Evolutionary conservation across 495 filamentous ascomycete genomes (phyloP), one percentile per base, ranked within the genome.

Genomic region (Penicillium angulare): DNA sequence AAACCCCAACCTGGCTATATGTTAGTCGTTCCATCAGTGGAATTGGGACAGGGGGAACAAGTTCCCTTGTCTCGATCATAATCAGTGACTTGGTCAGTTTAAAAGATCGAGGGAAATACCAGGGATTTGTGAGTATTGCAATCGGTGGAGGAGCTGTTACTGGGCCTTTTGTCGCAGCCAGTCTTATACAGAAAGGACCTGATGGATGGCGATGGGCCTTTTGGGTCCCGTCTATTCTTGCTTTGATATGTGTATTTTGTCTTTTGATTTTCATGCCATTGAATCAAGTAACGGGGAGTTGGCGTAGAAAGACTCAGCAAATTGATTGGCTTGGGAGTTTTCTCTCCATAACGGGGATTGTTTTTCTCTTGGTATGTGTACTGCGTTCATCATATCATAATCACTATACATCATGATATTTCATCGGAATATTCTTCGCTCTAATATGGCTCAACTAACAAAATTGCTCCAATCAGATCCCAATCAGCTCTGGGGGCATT

Each of bases 401-500:
- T 29, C n/a, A n/a, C n/a, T n/a, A n/a, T n/a, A n/a, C n/a, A n/a
- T n/a, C n/a, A n/a, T n/a, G n/a, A n/a, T n/a, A n/a, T n/a, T n/a
- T n/a, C n/a, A n/a, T n/a, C n/a, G n/a, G n/a, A n/a, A n/a, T n/a
- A n/a, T n/a, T n/a, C n/a, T n/a, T n/a, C n/a, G n/a, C n/a, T n/a
- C n/a, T n/a, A n/a, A n/a, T n/a, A n/a, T n/a, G n/a, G n/a, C 13
- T 6, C 2, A 31, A 18, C 47, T 49, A 22, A 50, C 12, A 7
- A 42, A 43, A 12, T 8, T 7, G 5, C 1, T 15, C 31, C 17
- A 16, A 15, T 2, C 27, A 50, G 47, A 80, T 84, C 43, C 80
- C 81, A 15, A 77, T 85, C 23, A 82, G 78, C 7, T 81, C 79
- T 4, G 81, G 79, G 10, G 81, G 82, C 0, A 72, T 69, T 12